phyloP scores from a whole-genome alignment of 2,329 filamentous ascomycete genomes.

The Fusarium pininemorale region DNA sequence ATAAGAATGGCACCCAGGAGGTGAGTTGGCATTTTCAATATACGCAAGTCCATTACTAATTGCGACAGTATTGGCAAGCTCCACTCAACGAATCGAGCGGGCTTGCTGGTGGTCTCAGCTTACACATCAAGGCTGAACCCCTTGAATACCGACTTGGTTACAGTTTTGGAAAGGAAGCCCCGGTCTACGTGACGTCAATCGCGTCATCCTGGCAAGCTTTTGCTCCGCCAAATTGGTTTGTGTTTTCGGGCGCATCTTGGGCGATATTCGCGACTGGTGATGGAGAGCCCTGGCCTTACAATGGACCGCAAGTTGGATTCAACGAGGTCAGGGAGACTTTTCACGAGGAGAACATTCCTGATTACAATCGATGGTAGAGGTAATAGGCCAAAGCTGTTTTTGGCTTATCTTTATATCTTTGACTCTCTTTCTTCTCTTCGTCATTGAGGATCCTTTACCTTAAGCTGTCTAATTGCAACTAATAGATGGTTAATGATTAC shows the following conservation, averaged over 20 bases:
- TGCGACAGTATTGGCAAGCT: not conserved
- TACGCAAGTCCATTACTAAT: not conserved
- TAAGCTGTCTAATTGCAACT: fast-evolving
- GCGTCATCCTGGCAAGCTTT: not conserved
- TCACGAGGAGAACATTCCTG: not conserved
- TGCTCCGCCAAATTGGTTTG: not conserved
- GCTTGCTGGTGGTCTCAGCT: not conserved
- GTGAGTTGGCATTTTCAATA: not conserved
- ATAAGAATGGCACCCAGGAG: not conserved
- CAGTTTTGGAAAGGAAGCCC: not conserved
- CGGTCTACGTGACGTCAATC: not conserved
- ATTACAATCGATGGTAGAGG: not conserved
- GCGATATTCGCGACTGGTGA: not conserved
- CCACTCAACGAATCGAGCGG: not conserved
- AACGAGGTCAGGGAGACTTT: not conserved
- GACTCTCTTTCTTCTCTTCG: no score
- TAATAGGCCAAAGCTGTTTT: fast-evolving
- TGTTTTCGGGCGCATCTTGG: not conserved
- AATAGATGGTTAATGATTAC: fast-evolving
- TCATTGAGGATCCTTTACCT: no score
- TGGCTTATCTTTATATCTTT: fast-evolving
- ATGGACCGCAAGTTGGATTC: not conserved
- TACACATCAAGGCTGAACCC: not conserved
- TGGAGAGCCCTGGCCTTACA: not conserved
- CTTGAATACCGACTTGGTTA: not conserved